These are phyloP conservation scores for Lactuca sativa DNA, from an alignment of 129 eudicot species.

Conservation along the genomic window DNA sequence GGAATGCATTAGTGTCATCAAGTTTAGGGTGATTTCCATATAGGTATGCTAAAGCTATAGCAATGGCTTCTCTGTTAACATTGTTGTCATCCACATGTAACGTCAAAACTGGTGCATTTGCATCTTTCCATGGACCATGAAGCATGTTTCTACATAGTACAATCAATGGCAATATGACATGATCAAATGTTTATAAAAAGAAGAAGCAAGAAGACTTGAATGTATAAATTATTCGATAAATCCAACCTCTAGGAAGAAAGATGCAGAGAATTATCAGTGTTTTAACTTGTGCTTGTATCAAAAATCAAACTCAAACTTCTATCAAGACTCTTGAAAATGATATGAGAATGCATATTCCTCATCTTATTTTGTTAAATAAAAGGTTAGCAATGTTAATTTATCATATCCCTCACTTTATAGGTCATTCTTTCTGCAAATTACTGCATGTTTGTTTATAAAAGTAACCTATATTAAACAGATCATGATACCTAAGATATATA, in stretches of 20 bases:
- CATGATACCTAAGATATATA: neutral
- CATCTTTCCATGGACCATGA: conserved; percentile 92
- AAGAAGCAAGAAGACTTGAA: too few relatives aligned
- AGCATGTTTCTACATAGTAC: conserved; percentile 83
- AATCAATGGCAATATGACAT: neutral
- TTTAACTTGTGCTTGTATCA: too few relatives aligned
- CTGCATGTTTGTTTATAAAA: too few relatives aligned
- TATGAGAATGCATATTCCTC: too few relatives aligned
- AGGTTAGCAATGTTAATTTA: too few relatives aligned
- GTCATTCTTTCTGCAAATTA: too few relatives aligned
- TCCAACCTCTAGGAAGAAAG: neutral
- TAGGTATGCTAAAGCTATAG: conserved; percentile 81
- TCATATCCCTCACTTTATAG: too few relatives aligned
- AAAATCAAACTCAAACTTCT: too few relatives aligned
- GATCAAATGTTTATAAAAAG: neutral
- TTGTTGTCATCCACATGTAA: conserved; percentile 79
- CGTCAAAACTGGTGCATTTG: conserved; percentile 67
- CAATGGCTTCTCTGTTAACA: conserved; percentile 93
- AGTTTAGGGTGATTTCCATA: conserved; percentile 97
- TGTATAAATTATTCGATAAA: neutral
- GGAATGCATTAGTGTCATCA: conserved; percentile 87
- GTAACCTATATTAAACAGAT: too few relatives aligned
- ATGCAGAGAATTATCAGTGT: too few relatives aligned
- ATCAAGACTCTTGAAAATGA: too few relatives aligned
- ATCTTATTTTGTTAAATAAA: too few relatives aligned